phyloP scores from a whole-genome alignment of 805 yeast species.

The Candida pini region DNA sequence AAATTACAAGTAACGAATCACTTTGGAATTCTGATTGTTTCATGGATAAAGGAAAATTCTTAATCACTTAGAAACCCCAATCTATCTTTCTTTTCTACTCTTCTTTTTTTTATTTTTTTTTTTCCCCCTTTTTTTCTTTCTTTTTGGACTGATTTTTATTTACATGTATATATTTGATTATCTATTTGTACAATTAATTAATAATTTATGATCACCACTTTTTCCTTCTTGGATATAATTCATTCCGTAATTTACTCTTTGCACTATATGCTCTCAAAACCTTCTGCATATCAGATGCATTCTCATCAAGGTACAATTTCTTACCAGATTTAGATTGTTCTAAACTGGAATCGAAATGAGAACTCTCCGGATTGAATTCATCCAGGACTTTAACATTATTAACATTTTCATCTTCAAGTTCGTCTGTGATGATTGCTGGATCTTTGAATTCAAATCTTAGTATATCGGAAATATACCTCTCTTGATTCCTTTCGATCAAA shows the following conservation, averaged over 20 bases:
- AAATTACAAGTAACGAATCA: slow-evolving; percentile 16
- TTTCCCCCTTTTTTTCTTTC: neutral
- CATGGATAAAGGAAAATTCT: slow-evolving; percentile 29
- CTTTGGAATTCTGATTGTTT: slow-evolving; percentile 24
- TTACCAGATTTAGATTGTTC: neutral
- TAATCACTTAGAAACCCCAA: slow-evolving; percentile 19
- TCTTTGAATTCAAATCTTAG: neutral
- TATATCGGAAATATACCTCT: slow-evolving; percentile 4
- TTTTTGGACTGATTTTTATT: neutral
- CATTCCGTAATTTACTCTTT: slow-evolving; percentile 20
- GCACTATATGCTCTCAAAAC: slow-evolving; percentile 30
- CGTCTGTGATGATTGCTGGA: slow-evolving; percentile 1
- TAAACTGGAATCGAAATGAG: neutral
- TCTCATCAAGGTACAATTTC: slow-evolving; percentile 13
- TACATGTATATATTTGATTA: neutral
- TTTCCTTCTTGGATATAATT: slow-evolving; percentile 2
- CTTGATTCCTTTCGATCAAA: slow-evolving; percentile 9
- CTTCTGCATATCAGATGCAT: slow-evolving; percentile 19
- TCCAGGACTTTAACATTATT: slow-evolving; percentile 4
- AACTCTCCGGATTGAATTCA: neutral
- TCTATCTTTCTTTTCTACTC: neutral
- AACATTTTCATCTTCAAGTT: slow-evolving; percentile 1
- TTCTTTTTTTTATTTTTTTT: neutral
- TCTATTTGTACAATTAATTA: neutral
- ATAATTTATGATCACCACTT: neutral